Evolutionary conservation across 2,329 filamentous ascomycete genomes (phyloP).

Genomic region (Colletotrichum musicola): DNA sequence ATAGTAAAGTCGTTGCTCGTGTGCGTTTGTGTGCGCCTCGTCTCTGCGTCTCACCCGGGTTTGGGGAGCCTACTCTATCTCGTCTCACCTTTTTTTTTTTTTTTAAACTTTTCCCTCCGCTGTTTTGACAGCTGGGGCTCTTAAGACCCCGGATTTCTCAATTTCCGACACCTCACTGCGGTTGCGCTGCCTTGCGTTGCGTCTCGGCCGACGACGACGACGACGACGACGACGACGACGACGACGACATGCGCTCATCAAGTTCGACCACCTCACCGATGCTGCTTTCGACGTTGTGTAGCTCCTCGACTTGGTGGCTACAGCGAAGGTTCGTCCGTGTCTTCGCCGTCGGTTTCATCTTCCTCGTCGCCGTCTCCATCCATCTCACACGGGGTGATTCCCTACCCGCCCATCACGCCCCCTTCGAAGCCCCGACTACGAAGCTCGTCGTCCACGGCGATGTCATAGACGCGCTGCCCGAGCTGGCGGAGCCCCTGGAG

Average conservation of each 20-base stretch:
- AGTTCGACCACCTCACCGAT: conserved; percentile 13
- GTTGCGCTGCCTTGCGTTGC: no score
- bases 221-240: no score
- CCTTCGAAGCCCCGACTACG: conserved; percentile 30
- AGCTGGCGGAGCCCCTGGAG: conserved; percentile 38
- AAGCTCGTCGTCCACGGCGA: conserved; percentile 35
- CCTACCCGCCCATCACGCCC: conserved; percentile 27
- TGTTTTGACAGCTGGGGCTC: conserved; percentile 17
- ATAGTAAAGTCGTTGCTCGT: no score
- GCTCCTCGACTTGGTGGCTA: conserved; percentile 17
- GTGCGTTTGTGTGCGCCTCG: background rate
- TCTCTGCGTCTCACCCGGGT: background rate
- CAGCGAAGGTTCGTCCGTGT: conserved; percentile 29
- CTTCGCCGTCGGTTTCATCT: conserved; percentile 13
- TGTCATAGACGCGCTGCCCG: conserved; percentile 22
- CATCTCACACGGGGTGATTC: conserved; percentile 16
- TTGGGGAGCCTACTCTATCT: conserved; percentile 17
- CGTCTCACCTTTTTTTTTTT: conserved; percentile 26
- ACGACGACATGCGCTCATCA: conserved; percentile 28
- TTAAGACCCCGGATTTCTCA: background rate
- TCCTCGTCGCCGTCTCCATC: conserved; percentile 20
- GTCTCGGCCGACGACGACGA: background rate
- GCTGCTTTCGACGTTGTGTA: conserved; percentile 8
- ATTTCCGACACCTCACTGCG: background rate
- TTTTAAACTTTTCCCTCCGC: conserved; percentile 13